These are phyloP conservation scores for Beauveria caledonica DNA, from an alignment of 2,329 filamentous ascomycete genomes.

Conservation along the genomic window DNA sequence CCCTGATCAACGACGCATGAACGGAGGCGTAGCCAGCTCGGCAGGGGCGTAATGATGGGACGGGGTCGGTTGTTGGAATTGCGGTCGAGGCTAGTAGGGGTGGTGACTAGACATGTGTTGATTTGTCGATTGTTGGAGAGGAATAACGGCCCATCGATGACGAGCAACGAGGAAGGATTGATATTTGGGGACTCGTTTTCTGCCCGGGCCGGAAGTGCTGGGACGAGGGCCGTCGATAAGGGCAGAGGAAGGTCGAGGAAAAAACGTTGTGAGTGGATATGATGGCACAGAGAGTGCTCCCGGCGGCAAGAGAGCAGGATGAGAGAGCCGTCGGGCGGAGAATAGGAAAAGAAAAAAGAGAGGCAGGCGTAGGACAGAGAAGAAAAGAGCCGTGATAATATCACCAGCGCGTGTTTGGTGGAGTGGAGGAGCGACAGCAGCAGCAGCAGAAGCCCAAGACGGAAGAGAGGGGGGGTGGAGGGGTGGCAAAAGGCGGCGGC, in stretches of 20 bases:
- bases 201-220: neutral
- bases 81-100: neutral
- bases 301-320: neutral
- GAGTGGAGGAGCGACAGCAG: neutral
- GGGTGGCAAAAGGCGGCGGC: too few relatives aligned
- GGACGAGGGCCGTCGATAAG: neutral
- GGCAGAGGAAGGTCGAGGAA: too few relatives aligned
- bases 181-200: neutral
- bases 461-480: too few relatives aligned
- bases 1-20: conserved; percentile 42
- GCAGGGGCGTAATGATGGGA: neutral
- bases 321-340: neutral
- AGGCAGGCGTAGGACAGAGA: neutral
- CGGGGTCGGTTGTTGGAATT: neutral
- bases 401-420: neutral
- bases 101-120: neutral
- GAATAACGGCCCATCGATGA: neutral
- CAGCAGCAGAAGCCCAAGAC: neutral
- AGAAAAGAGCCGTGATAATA: neutral
- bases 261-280: neutral
- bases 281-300: neutral
- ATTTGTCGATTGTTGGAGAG: neutral
- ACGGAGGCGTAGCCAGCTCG: conserved; percentile 8
- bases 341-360: neutral
- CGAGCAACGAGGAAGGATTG: neutral